phyloP scores from a whole-genome alignment of 2,329 filamentous ascomycete species.

The Pseudocercospora musae region DNA sequence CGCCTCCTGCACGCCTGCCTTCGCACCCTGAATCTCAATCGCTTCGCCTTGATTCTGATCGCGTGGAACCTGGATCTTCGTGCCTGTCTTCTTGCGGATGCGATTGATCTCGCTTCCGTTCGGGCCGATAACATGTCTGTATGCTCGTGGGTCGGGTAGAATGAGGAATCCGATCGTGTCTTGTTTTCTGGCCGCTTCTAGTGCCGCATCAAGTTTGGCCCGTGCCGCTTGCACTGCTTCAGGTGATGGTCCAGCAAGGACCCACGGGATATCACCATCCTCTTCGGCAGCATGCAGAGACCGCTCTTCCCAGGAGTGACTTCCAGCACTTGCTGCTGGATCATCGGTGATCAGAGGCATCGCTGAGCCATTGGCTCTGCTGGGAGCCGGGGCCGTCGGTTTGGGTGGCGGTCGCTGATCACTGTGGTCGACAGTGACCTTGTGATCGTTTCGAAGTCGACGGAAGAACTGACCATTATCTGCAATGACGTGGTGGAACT shows the following conservation, averaged over 20 bases:
- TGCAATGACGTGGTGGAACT: constrained; percentile 77
- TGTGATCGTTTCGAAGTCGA: constrained; percentile 76
- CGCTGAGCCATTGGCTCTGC: constrained; percentile 51
- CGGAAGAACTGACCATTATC: constrained; percentile 95
- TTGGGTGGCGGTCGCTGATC: constrained; percentile 73
- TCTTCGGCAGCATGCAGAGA: constrained; percentile 70
- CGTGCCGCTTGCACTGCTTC: constrained; percentile 82
- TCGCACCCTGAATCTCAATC: constrained; percentile 81
- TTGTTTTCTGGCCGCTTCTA: constrained; percentile 68
- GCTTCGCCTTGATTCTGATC: constrained; percentile 73
- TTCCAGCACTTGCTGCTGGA: constrained; percentile 53
- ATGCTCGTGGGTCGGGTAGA: constrained; percentile 82
- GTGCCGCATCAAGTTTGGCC: constrained; percentile 66
- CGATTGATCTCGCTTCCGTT: constrained; percentile 88
- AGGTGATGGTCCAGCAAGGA: constrained; percentile 67
- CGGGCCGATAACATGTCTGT: constrained; percentile 85
- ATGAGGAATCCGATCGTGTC: constrained; percentile 80
- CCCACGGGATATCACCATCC: constrained; percentile 70
- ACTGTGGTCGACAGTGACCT: constrained; percentile 87
- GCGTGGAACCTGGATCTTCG: constrained; percentile 78
- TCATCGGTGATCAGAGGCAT: constrained; percentile 95
- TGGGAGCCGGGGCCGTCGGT: constrained; percentile 49
- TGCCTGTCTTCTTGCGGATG: constrained; percentile 88
- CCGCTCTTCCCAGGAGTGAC: constrained; percentile 80
- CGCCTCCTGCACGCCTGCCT: constrained; percentile 79